These are phyloP conservation scores for Spergularia marina DNA, from an alignment of 148 eudicot genomes.

Conservation along the genomic window DNA sequence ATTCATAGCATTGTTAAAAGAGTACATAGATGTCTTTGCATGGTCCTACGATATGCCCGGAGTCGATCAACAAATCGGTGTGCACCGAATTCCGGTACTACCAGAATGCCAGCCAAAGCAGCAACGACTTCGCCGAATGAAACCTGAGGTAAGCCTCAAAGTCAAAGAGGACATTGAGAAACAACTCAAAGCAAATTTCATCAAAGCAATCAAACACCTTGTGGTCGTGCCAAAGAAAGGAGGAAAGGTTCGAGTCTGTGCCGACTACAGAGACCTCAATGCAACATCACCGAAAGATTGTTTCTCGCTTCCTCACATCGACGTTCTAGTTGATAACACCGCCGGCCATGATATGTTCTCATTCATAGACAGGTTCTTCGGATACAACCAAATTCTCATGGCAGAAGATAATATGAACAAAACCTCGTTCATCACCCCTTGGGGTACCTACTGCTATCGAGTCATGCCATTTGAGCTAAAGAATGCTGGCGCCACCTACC, in stretches of 20 bases:
- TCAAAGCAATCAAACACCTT: no score
- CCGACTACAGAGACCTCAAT: not conserved
- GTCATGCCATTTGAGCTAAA: no score
- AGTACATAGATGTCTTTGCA: not conserved
- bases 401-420: not conserved
- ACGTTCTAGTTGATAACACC: not conserved
- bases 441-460: no score
- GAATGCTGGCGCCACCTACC: not conserved
- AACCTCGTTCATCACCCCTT: not conserved
- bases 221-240: not conserved
- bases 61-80: not conserved
- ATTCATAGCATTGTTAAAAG: no score
- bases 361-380: not conserved
- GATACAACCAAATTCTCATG: conserved; percentile 7
- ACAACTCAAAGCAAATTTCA: no score
- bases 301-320: not conserved
- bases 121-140: not conserved
- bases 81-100: not conserved
- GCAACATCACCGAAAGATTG: not conserved
- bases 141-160: not conserved
- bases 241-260: not conserved
- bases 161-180: not conserved
- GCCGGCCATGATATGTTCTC: no score
- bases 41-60: not conserved
- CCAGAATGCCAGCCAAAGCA: not conserved